phyloP scores from a whole-genome alignment of 169 alveolate genomes.

The Plasmodium sp. region DNA sequence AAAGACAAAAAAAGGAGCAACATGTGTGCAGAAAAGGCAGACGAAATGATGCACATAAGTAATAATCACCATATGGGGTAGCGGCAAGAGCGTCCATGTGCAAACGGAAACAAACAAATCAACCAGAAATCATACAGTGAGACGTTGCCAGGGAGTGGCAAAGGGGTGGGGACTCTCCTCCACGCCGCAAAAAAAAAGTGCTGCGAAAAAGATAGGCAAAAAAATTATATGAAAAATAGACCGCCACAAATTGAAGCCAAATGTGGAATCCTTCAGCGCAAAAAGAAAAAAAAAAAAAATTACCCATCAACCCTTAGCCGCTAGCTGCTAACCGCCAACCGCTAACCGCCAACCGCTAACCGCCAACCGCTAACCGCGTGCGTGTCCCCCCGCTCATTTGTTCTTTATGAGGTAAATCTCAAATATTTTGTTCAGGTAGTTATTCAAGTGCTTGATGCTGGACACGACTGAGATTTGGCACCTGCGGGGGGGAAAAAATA shows the following conservation, averaged over 20 bases:
- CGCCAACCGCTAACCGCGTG: no score
- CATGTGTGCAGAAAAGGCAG: background rate
- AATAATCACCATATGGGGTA: background rate
- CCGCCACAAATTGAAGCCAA: background rate
- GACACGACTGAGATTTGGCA: constrained; percentile 71
- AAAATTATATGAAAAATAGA: background rate
- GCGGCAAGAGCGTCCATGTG: background rate
- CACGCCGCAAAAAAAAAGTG: background rate
- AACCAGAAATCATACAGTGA: background rate
- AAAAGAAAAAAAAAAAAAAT: background rate
- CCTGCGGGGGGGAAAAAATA: background rate
- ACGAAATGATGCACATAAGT: background rate
- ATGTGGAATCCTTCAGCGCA: background rate
- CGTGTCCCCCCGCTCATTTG: background rate
- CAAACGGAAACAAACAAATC: background rate
- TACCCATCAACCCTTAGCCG: background rate
- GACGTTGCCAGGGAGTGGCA: background rate
- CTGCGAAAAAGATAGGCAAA: background rate
- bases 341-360: no score
- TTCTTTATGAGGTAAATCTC: constrained; percentile 50
- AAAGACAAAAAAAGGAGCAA: background rate
- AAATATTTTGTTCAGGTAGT: constrained; percentile 67
- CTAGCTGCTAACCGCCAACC: no score
- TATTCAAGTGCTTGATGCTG: constrained; percentile 41
- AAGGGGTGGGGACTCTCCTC: background rate